Conservation (phyloP, 441 rosid genomes). For the Metrosideros polymorpha region DNA sequence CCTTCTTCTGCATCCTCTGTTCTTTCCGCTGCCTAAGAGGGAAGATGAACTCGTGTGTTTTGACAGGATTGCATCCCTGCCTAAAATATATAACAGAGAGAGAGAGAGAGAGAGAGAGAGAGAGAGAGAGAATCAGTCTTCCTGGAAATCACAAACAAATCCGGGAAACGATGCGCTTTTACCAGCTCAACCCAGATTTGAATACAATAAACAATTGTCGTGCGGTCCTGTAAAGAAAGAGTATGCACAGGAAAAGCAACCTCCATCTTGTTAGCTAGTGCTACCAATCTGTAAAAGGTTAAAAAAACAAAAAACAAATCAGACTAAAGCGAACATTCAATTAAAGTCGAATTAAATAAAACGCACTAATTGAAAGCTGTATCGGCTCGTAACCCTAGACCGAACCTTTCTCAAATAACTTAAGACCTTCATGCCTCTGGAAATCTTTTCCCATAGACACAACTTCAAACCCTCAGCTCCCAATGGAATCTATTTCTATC, state of each 20-base stretch:
- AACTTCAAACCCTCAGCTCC: neutral
- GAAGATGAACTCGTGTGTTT: neutral
- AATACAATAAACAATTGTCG: neutral
- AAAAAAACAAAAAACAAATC: neutral
- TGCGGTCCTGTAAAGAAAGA: neutral
- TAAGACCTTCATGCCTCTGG: neutral
- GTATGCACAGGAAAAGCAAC: neutral
- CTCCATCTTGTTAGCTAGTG: neutral
- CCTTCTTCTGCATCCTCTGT: neutral
- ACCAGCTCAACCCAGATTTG: neutral
- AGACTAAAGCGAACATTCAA: neutral
- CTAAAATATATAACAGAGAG: neutral
- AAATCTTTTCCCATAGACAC: neutral
- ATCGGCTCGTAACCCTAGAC: neutral
- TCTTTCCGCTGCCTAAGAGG: neutral
- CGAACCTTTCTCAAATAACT: neutral
- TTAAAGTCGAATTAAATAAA: neutral
- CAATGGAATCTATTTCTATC: neutral
- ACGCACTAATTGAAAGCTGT: neutral
- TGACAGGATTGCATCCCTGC: neutral
- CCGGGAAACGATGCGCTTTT: neutral
- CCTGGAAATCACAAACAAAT: neutral
- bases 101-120: neutral
- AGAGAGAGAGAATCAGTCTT: neutral
- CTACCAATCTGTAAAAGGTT: neutral